Conservation (phyloP, 2,329 filamentous ascomycete species). For the Zasmidium angulare region DNA sequence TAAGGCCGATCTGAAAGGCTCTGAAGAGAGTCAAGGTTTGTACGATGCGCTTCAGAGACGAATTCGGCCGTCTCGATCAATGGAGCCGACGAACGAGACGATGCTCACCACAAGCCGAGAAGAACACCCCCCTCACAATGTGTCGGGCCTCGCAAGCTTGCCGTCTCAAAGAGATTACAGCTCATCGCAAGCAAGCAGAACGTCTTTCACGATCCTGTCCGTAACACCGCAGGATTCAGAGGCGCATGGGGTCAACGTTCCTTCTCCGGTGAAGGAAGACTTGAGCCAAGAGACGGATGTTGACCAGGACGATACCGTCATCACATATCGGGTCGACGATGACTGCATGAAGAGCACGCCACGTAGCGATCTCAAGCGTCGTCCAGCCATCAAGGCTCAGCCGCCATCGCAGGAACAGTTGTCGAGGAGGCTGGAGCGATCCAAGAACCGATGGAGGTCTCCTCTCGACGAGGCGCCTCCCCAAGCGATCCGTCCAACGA, state of each 20-base stretch:
- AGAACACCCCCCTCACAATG: background rate
- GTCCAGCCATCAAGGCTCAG: constrained; percentile 22
- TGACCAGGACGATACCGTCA: constrained; percentile 9
- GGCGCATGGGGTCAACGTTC: constrained; percentile 17
- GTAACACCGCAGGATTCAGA: constrained; percentile 26
- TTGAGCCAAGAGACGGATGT: constrained; percentile 17
- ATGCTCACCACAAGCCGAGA: background rate
- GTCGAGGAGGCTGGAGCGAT: constrained; percentile 38
- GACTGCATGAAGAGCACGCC: constrained; percentile 12
- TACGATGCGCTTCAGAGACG: constrained; percentile 58
- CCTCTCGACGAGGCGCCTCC: constrained; percentile 39
- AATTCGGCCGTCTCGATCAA: constrained; percentile 45
- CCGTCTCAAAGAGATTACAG: constrained; percentile 22
- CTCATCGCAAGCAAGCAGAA: constrained; percentile 5
- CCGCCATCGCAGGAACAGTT: constrained; percentile 42
- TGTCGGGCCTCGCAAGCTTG: constrained; percentile 14
- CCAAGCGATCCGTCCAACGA: constrained; percentile 31
- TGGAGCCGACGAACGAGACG: constrained; percentile 4
- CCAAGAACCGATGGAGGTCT: constrained; percentile 44
- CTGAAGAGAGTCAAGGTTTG: constrained; percentile 58
- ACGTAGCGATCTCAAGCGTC: constrained; percentile 20
- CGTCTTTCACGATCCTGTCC: constrained; percentile 26
- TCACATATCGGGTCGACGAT: constrained; percentile 6
- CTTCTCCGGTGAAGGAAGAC: constrained; percentile 29
- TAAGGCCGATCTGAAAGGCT: constrained; percentile 25